Base-by-base conservation (phyloP, 225 moss, liverwort and hornwort genomes). In the Antitrichia curtipendula region DNA sequence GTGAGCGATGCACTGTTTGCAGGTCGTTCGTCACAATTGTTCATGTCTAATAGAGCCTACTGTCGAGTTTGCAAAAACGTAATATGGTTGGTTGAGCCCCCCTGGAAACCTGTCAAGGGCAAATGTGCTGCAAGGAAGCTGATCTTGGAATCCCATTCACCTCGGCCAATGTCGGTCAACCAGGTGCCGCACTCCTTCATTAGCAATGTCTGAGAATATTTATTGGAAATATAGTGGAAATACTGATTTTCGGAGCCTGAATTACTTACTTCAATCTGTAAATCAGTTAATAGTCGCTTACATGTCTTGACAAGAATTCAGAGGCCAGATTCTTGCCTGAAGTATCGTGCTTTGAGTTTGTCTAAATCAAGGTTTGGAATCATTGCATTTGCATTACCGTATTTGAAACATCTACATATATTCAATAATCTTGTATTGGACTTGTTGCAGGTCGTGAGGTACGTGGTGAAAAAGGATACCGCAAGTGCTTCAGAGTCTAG, bases 51-150 rank as follows among this genome's bases (percentile, higher is more conserved):
- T 86, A 95, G 98, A 87, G 96, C 92, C 70, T 94, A 91, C 76
- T 98, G 97, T 88, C 83, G 88, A 87, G 91, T 91, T 61, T 98
- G 98, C 94, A 95, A 94, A 88, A 88, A 92, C 65, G 81, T 96
- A 40, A 89, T 95, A 53, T 96, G 98, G 98, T 75, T 97, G 79
- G 93, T 92, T 52, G 95, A 96, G 40, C 82, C 92, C 40, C 89
- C 93, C 58, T 89, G 88, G 92, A 90, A 91, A 81, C 91, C 90
- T 89, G 91, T 81, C 62, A 91, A 91, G 84, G 87, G 89, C 85
- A 93, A 87, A 82, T 91, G 89, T 73, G 94, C 88, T 64, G 92
- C 88, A 71, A 87, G 81, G 88, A 95, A 90, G 84, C 82, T 81
- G 76, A 82, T 89, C 58, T 80, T 86, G 75, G 93, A 95, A 63